Evolutionary conservation across 2,329 filamentous ascomycete genomes (phyloP).

Genomic region (Colletotrichum sp.): DNA sequence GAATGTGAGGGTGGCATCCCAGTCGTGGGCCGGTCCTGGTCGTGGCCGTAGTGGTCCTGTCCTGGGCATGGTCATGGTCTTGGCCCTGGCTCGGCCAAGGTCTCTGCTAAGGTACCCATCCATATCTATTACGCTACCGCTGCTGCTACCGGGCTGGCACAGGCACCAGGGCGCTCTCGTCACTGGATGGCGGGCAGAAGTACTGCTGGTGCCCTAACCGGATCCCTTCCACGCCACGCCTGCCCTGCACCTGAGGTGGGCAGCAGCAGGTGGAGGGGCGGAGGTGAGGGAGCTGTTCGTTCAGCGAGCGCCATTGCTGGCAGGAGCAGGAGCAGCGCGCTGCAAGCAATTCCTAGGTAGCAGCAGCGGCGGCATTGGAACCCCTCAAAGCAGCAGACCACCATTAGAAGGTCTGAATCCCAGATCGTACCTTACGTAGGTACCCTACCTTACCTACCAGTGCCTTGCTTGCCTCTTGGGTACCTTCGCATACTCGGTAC

Average conservation of each 20-base stretch:
- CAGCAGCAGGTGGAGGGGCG: background rate
- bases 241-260: background rate
- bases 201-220: background rate
- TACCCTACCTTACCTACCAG: background rate
- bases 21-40: background rate
- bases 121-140: background rate
- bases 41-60: background rate
- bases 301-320: background rate
- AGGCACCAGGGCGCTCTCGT: conserved; percentile 2
- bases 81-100: background rate
- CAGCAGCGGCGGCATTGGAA: background rate
- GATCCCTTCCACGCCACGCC: background rate
- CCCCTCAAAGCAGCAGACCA: too few relatives aligned
- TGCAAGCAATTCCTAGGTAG: background rate
- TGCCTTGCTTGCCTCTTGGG: background rate
- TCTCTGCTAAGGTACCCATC: background rate
- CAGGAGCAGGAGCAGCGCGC: background rate
- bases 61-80: background rate
- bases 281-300: background rate
- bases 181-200: conserved; percentile 9
- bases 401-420: background rate
- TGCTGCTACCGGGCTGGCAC: conserved; percentile 8
- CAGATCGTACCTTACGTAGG: background rate
- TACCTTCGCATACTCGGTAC: background rate
- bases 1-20: background rate